These are phyloP conservation scores for Colletotrichum musae DNA, from an alignment of 2,329 filamentous ascomycete genomes.

Conservation along the genomic window DNA sequence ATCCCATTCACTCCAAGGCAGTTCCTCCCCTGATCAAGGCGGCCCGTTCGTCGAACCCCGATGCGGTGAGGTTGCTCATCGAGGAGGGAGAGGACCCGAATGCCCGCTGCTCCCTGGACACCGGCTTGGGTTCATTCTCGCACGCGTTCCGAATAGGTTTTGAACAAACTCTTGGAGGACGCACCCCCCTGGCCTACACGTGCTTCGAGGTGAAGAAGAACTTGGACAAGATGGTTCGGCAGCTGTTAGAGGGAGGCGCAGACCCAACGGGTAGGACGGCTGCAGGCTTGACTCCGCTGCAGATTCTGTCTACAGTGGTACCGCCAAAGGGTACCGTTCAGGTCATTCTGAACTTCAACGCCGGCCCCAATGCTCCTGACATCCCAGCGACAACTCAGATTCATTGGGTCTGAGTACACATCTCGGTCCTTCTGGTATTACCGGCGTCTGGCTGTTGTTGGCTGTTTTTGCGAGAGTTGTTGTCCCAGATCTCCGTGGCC, in stretches of 20 bases:
- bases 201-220: neutral
- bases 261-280: conserved; percentile 4
- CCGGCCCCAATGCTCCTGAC: conserved; percentile 27
- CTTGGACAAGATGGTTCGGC: neutral
- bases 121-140: neutral
- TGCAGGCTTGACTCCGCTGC: neutral
- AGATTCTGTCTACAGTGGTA: neutral
- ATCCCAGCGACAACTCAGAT: neutral
- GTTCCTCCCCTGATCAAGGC: conserved; percentile 11
- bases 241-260: conserved; percentile 6
- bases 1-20: neutral
- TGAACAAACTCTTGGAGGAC: neutral
- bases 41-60: neutral
- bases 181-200: neutral
- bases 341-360: conserved; percentile 38
- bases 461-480: too few species aligned
- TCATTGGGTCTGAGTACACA: too few species aligned
- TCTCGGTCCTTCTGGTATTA: too few species aligned
- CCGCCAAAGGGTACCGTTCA: conserved; percentile 6
- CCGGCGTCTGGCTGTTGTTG: too few species aligned
- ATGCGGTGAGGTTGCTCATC: conserved; percentile 8
- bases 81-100: conserved; percentile 4
- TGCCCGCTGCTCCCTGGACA: neutral
- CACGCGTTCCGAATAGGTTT: neutral
- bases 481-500: too few species aligned